Conservation (phyloP, 257 asterid species). For the Solanum sejunctum region DNA sequence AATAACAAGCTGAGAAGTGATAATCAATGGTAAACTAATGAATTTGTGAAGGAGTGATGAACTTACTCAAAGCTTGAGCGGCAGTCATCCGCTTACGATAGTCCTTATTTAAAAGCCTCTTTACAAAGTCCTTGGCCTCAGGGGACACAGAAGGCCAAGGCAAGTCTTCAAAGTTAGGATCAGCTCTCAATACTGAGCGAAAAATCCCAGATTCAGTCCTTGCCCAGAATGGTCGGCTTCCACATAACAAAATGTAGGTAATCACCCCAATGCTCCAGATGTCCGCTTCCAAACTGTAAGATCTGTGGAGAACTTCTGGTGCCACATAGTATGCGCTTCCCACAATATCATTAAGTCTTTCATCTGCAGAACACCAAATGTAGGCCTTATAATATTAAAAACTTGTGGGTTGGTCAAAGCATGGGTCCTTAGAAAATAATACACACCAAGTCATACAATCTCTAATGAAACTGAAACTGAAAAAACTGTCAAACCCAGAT, state of each 20-base stretch:
- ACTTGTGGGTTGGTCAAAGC: not conserved
- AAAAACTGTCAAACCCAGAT: not conserved
- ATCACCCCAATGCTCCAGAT: slow-evolving; percentile 98
- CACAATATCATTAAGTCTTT: slow-evolving; percentile 91
- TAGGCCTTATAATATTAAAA: not conserved
- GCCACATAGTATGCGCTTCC: slow-evolving; percentile 99
- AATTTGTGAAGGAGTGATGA: not conserved
- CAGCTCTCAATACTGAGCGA: slow-evolving; percentile 89
- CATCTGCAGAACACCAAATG: slow-evolving; percentile 38
- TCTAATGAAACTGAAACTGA: not conserved
- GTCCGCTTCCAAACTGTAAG: slow-evolving; percentile 91
- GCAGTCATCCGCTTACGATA: slow-evolving; percentile 96
- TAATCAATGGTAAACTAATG: not conserved
- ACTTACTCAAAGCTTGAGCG: slow-evolving; percentile 97
- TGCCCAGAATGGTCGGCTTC: slow-evolving; percentile 99
- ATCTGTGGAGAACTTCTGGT: slow-evolving; percentile 94
- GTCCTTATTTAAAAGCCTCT: slow-evolving; percentile 83
- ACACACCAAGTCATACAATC: not conserved
- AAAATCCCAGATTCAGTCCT: slow-evolving; percentile 95
- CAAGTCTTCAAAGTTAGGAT: slow-evolving; percentile 79
- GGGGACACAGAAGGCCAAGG: slow-evolving; percentile 94
- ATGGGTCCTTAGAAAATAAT: not conserved
- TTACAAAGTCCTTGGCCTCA: slow-evolving; percentile 82
- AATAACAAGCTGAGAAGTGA: not conserved
- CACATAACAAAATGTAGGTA: slow-evolving; percentile 79